Evolutionary conservation across 352 stramenopile genomes (phyloP).

Genomic region (Globisporangium takayamanum): DNA sequence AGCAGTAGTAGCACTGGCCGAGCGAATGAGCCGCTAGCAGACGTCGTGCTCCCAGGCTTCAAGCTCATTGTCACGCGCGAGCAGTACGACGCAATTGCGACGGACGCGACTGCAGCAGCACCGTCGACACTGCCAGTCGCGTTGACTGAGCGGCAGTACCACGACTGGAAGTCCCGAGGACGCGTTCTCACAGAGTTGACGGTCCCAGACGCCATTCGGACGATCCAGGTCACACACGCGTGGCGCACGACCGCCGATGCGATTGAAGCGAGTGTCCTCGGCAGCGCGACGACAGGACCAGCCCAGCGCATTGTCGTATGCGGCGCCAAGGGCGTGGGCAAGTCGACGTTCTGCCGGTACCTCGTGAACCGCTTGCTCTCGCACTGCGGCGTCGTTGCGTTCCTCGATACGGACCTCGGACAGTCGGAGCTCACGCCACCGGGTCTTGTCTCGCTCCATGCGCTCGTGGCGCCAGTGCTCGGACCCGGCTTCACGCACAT

Average conservation of each 20-base stretch:
- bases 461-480: constrained; percentile 85
- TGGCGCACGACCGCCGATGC: constrained; percentile 45
- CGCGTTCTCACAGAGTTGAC: constrained; percentile 50
- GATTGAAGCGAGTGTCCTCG: constrained; percentile 34
- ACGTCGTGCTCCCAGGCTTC: constrained; percentile 66
- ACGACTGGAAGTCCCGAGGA: constrained; percentile 45
- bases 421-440: constrained; percentile 93
- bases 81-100: constrained; percentile 12
- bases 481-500: constrained; percentile 91
- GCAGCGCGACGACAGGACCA: neutral
- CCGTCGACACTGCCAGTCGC: constrained; percentile 4
- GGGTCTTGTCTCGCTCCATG: constrained; percentile 89
- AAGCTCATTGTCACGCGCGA: constrained; percentile 70
- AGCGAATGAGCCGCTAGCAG: constrained; percentile 12
- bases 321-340: constrained; percentile 93
- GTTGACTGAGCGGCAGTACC: constrained; percentile 10
- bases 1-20: constrained; percentile 4
- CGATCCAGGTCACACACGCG: constrained; percentile 49
- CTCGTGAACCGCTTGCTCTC: constrained; percentile 89
- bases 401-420: constrained; percentile 94
- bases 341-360: constrained; percentile 94
- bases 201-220: constrained; percentile 52
- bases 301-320: constrained; percentile 84
- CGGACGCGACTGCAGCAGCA: neutral
- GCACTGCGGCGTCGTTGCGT: constrained; percentile 70